These are phyloP conservation scores for Colletotrichum lupini DNA, from an alignment of 2,329 filamentous ascomycete species.

Conservation along the genomic window DNA sequence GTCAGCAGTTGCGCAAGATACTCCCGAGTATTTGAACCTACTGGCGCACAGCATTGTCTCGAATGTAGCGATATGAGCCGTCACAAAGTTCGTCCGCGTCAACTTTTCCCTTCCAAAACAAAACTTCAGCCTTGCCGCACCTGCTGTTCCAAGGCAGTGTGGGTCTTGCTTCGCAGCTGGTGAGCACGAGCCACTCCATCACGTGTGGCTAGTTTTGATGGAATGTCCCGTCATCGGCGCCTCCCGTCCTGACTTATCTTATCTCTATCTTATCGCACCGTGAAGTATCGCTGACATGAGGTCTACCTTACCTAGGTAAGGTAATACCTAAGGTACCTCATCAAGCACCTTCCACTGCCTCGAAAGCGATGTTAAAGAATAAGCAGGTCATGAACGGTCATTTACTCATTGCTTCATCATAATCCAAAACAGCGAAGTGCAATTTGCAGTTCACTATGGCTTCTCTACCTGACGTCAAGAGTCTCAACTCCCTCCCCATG, in stretches of 20 bases:
- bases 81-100: constrained; percentile 24
- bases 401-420: not conserved
- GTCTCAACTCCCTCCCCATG: constrained; percentile 66
- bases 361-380: not conserved
- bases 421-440: not conserved
- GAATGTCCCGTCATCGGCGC: constrained; percentile 5
- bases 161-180: constrained; percentile 10
- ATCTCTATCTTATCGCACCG: constrained; percentile 12
- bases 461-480: constrained; percentile 67
- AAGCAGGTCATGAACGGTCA: not conserved
- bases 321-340: not conserved
- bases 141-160: constrained; percentile 7
- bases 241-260: not conserved
- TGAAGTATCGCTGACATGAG: constrained; percentile 11
- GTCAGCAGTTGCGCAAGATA: constrained; percentile 26
- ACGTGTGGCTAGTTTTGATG: constrained; percentile 5
- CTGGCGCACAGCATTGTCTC: constrained; percentile 47
- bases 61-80: constrained; percentile 22
- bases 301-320: not conserved
- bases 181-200: constrained; percentile 28
- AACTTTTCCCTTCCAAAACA: constrained; percentile 33
- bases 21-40: constrained; percentile 41
- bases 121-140: constrained; percentile 36
- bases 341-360: not conserved
- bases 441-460: constrained; percentile 8